Base-by-base conservation (phyloP, 495 filamentous ascomycete genomes). In the Hamigera avellanea region DNA sequence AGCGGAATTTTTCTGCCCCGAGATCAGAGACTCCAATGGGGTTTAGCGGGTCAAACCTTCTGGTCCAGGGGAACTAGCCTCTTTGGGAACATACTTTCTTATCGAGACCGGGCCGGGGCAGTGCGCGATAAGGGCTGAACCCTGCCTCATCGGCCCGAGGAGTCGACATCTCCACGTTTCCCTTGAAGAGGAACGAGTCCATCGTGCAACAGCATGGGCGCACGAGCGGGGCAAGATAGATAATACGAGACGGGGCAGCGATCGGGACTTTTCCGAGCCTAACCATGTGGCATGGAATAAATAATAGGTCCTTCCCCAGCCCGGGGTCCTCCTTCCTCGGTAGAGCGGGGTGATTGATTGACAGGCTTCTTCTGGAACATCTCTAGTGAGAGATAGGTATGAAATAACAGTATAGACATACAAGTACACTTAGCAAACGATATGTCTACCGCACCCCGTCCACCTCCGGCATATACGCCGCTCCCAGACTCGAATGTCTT, bases 381-480 rank as follows among this genome's bases (percentile, higher is more conserved):
- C n/a, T n/a, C n/a, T n/a, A n/a, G n/a, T n/a, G n/a, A n/a, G n/a
- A n/a, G n/a, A n/a, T n/a, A n/a, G n/a, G n/a, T n/a, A n/a, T n/a
- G n/a, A n/a, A n/a, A n/a, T n/a, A n/a, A n/a, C n/a, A n/a, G n/a
- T n/a, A n/a, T n/a, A n/a, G n/a, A n/a, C n/a, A n/a, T n/a, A n/a
- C n/a, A n/a, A n/a, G n/a, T n/a, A n/a, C 16, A 35, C 19, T 36
- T 18, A 14, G 8, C 19, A 6, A 10, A 7, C 15, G 45, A 33
- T 7, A 64, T 61, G 60, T 39, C 54, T 41, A 31, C 48, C 26
- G 35, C 52, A 13, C 56, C 48, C 44, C 61, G 52, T 14, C 63
- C 63, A 44, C 54, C 61, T 4, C 63, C 63, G 14, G 63, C 63
- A 19, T 67, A 67, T 36, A 55, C 48, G 12, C 56, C 63, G 6